Evolutionary conservation across 305 asterid species (phyloP).

Genomic region (Fraxinus angustifolia): DNA sequence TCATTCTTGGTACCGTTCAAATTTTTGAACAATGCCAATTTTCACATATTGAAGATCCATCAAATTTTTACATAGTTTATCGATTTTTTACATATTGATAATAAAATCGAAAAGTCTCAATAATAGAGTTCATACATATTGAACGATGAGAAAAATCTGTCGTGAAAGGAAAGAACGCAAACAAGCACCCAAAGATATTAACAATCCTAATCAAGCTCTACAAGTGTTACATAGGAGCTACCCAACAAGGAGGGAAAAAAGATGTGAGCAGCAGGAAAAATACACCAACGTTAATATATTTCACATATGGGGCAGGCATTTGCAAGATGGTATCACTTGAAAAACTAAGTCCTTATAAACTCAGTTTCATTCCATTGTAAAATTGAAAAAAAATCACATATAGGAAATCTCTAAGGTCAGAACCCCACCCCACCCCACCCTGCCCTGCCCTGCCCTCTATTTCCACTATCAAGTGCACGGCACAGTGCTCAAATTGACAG

Average conservation of each 20-base stretch:
- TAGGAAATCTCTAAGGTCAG: neutral
- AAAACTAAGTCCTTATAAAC: neutral
- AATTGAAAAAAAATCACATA: neutral
- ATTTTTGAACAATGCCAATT: too few species aligned
- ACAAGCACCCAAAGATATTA: neutral
- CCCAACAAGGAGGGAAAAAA: neutral
- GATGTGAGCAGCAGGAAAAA: neutral
- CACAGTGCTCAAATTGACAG: conserved; percentile 31
- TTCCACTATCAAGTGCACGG: conserved; percentile 5
- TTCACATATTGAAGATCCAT: too few species aligned
- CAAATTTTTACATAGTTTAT: too few species aligned
- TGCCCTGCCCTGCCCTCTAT: neutral
- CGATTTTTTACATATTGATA: neutral
- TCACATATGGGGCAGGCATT: neutral
- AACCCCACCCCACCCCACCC: neutral
- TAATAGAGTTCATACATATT: too few species aligned
- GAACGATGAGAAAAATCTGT: neutral
- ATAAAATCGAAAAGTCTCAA: too few species aligned
- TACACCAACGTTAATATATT: neutral
- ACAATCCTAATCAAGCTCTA: neutral
- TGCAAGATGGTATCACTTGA: neutral
- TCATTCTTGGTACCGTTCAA: too few species aligned
- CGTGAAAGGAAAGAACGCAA: neutral
- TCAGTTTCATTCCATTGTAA: neutral
- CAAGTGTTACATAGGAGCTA: neutral